A percentile compares a stretch with the other conserved stretches of the same genome.
phyloP scores from a whole-genome alignment of 257 asterid genomes.

The Nicotiana paniculata region DNA sequence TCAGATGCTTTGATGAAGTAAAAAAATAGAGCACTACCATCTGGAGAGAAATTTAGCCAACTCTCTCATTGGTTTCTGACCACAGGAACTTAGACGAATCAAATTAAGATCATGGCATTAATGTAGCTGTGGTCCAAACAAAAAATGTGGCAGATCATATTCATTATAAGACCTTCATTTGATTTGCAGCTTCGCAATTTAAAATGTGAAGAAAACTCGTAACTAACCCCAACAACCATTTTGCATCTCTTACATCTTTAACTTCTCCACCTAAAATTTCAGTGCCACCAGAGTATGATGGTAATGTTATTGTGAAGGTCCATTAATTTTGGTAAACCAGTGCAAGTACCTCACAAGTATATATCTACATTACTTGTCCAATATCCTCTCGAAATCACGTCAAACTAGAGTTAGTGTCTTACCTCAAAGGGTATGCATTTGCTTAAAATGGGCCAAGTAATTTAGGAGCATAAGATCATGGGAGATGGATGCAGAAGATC shows the following conservation, averaged over 20 bases:
- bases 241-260: not conserved
- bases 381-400: not conserved
- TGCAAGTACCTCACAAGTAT: not conserved
- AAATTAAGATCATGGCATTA: not conserved
- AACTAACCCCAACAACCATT: not conserved
- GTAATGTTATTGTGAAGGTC: not conserved
- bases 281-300: not conserved
- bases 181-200: not conserved
- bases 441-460: not conserved
- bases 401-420: not conserved
- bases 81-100: not conserved
- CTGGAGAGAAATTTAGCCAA: not conserved
- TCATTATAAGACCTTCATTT: slow-evolving; percentile 8
- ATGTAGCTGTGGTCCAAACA: slow-evolving; percentile 8
- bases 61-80: not conserved
- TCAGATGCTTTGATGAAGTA: not conserved
- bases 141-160: not conserved
- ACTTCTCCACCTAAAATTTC: not conserved
- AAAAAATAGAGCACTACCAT: not conserved
- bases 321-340: not conserved
- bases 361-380: not conserved
- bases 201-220: not conserved
- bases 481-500: not conserved
- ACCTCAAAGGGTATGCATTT: not conserved
- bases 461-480: not conserved